These are phyloP conservation scores for Taiwanofungus camphoratus DNA, from an alignment of 1,284 basidiomycete genomes.

Conservation along the genomic window DNA sequence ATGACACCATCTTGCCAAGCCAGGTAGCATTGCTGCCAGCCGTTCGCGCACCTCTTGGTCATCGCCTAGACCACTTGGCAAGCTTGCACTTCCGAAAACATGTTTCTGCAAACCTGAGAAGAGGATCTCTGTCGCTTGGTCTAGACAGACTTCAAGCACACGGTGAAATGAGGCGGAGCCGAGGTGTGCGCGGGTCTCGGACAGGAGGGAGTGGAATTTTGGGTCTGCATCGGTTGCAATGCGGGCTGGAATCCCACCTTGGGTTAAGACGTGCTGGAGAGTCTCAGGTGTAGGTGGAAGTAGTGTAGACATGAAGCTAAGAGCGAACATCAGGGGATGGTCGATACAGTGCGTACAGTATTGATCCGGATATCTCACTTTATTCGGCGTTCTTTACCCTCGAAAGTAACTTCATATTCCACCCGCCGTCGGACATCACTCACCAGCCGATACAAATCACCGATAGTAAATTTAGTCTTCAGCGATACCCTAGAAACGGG, in stretches of 20 bases:
- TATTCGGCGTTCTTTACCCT: slow-evolving; percentile 50
- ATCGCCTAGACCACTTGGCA: slow-evolving; percentile 13
- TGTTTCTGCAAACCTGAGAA: slow-evolving; percentile 49
- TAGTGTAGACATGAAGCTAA: slow-evolving; percentile 68
- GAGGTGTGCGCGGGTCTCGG: slow-evolving; percentile 63
- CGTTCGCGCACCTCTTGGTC: slow-evolving; percentile 23
- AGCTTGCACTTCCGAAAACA: slow-evolving; percentile 38
- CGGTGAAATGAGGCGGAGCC: slow-evolving; percentile 63
- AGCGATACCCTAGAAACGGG: slow-evolving; percentile 57
- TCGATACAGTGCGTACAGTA: not conserved
- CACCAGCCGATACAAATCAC: slow-evolving; percentile 66
- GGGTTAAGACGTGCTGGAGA: slow-evolving; percentile 60
- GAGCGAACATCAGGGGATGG: not conserved
- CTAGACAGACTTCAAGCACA: slow-evolving; percentile 65
- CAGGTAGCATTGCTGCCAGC: slow-evolving; percentile 74
- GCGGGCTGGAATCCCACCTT: slow-evolving; percentile 44
- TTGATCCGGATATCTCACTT: too few species aligned
- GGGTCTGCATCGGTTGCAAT: slow-evolving; percentile 34
- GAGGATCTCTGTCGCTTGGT: slow-evolving; percentile 55
- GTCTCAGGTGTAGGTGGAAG: slow-evolving; percentile 67
- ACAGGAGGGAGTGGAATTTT: slow-evolving; percentile 57
- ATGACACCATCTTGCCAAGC: slow-evolving; percentile 72
- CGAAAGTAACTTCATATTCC: slow-evolving; percentile 65
- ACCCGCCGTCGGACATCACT: slow-evolving; percentile 67
- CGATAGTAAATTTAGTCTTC: slow-evolving; percentile 63